Percentiles rank a stretch among this genome's conserved stretches.
Evolutionary conservation across 106 monocot species (phyloP).

Genomic region (Dendrobium catenatum): DNA sequence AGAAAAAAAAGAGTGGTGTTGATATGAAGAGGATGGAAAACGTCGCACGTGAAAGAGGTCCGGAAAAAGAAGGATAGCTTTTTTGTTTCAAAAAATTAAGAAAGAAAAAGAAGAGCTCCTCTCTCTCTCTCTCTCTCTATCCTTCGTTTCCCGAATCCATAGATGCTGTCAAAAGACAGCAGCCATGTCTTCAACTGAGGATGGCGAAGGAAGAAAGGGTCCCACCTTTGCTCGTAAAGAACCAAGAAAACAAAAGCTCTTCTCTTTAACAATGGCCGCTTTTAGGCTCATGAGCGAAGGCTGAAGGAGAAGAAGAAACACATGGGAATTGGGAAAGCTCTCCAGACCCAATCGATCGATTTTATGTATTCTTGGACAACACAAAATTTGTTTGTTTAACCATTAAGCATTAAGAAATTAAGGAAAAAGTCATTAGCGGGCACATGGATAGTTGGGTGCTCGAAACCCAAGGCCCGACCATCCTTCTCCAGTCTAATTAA

Average conservation of each 20-base stretch:
- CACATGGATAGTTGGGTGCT: background rate
- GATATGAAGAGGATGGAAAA: slow-evolving; percentile 11
- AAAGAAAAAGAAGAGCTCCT: background rate
- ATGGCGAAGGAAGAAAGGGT: background rate
- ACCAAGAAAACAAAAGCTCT: background rate
- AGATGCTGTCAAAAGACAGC: slow-evolving; percentile 21
- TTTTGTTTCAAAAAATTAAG: slow-evolving; percentile 14
- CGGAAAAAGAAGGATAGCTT: slow-evolving; percentile 23
- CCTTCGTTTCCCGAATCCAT: slow-evolving; percentile 24
- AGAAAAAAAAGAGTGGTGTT: background rate
- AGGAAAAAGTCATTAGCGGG: background rate
- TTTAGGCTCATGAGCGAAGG: background rate
- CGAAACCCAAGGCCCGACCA: background rate
- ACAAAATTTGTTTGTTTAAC: background rate
- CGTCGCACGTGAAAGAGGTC: slow-evolving; percentile 21
- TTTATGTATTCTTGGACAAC: background rate
- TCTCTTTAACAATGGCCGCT: slow-evolving; percentile 3
- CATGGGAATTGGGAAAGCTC: background rate
- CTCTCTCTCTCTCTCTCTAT: slow-evolving; percentile 10
- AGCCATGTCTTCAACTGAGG: slow-evolving; percentile 13
- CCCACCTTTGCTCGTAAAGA: slow-evolving; percentile 5
- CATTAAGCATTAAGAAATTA: background rate
- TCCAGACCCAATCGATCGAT: background rate
- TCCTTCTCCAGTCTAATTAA: background rate
- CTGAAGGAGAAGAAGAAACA: background rate